Evolutionary conservation across 768 basidiomycete species (phyloP), one percentile per base, ranked within the genome.

Genomic region (Botryobasidium botryosum): DNA sequence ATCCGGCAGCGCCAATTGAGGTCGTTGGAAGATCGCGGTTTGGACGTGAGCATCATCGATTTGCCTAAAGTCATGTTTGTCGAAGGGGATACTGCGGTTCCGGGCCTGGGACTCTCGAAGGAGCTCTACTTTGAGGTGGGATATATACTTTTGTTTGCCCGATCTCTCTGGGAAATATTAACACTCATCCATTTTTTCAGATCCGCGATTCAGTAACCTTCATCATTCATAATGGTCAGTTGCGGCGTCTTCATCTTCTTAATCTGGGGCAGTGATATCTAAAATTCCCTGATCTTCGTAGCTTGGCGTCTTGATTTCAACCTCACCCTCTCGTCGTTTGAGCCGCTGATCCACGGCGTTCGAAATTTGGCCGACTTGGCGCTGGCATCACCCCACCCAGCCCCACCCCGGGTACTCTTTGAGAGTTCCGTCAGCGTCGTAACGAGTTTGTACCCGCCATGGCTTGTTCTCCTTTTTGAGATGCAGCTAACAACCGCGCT

Each of bases 291-390:
- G n/a, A n/a, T n/a, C n/a, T n/a, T n/a, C n/a, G n/a, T 21, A 48
- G 50, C 50, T 27, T 52, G 50, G 51, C 49, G 38, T n/a, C 35
- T 51, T 15, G 33, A 51, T 29, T 51, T 51, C 50, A 51, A 51
- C 35, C 23, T 51, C 20, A 18, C 32, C 13, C 36, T 51, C 6
- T 20, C 47, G 6, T 49, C 47, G 6, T 48, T 48, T 4, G 45
- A 49, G 18, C 47, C 47, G n/a, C 12, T 50, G 15, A 43, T 50
- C 37, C 23, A 31, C 5, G 35, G 51, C n/a, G 31, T 51, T 5
- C 20, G 51, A 12, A 43, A 38, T 4, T 27, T 51, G 7, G 31
- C 52, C 4, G 45, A 52, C 40, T n/a, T 51, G 33, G 44, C 50
- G 1, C 50, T 51, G 6, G 17, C 20, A 7, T 51, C 50, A 3